These are phyloP conservation scores for Naganishia onofrii DNA, from an alignment of 768 basidiomycete genomes.

Conservation along the genomic window DNA sequence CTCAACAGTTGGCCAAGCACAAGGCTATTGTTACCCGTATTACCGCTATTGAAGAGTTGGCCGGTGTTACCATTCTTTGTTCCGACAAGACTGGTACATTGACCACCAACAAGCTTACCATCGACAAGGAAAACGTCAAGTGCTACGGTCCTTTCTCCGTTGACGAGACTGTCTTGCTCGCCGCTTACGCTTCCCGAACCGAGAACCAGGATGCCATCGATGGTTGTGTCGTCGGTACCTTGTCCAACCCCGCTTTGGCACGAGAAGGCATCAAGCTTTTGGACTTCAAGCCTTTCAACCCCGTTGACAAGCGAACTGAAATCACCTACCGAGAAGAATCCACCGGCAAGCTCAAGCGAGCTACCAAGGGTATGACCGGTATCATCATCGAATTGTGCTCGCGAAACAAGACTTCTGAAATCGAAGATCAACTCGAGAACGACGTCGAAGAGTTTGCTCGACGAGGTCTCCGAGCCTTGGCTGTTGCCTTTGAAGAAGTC, in stretches of 20 bases:
- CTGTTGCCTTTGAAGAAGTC: slow-evolving; percentile 91
- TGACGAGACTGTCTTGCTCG: slow-evolving; percentile 87
- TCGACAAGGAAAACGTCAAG: slow-evolving; percentile 85
- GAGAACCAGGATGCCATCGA: slow-evolving; percentile 99
- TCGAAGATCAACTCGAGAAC: slow-evolving; percentile 84
- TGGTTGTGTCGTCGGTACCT: slow-evolving; percentile 73
- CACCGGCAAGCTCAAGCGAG: slow-evolving; percentile 93
- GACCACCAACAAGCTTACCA: slow-evolving; percentile 99
- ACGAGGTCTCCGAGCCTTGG: slow-evolving; percentile 95
- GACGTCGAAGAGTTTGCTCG: slow-evolving; percentile 94
- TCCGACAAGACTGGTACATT: slow-evolving; percentile 98
- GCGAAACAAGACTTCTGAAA: slow-evolving; percentile 90
- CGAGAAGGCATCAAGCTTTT: slow-evolving; percentile 91
- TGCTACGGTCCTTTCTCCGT: slow-evolving; percentile 84
- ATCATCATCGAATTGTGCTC: slow-evolving; percentile 96
- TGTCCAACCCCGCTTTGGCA: slow-evolving; percentile 69
- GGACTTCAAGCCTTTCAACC: slow-evolving; percentile 99
- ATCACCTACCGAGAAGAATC: slow-evolving; percentile 94
- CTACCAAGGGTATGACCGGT: slow-evolving; percentile 99
- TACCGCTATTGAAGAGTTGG: slow-evolving; percentile 96
- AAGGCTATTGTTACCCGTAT: slow-evolving; percentile 99
- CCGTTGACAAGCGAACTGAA: slow-evolving; percentile 98
- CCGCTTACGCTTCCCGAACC: slow-evolving; percentile 93
- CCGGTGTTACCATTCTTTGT: slow-evolving; percentile 96
- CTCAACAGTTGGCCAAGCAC: slow-evolving; percentile 97